Evolutionary conservation across 345 rosid species (phyloP).

Genomic region (Carallia pectinifolia): DNA sequence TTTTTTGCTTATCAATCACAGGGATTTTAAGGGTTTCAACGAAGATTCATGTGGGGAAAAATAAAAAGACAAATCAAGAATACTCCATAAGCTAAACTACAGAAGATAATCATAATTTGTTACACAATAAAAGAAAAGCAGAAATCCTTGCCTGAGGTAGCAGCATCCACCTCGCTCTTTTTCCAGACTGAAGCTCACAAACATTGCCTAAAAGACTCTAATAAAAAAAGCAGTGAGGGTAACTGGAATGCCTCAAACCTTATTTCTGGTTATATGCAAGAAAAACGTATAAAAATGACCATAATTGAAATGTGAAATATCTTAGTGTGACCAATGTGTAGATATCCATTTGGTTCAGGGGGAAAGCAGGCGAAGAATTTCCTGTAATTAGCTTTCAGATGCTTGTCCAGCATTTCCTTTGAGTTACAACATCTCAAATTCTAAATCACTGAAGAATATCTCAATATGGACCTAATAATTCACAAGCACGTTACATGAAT

Average conservation of each 20-base stretch:
- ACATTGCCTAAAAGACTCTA: slow-evolving; percentile 71
- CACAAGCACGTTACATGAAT: not conserved
- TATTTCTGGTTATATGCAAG: not conserved
- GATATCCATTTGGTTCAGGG: slow-evolving; percentile 97
- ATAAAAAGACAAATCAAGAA: too few species aligned
- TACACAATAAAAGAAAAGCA: not conserved
- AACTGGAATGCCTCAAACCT: not conserved
- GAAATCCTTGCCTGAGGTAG: slow-evolving; percentile 62
- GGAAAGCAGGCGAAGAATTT: slow-evolving; percentile 83
- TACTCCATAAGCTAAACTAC: too few species aligned
- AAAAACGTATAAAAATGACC: slow-evolving; percentile 5
- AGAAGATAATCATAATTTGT: too few species aligned
- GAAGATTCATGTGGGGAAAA: too few species aligned
- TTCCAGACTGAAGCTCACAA: slow-evolving; percentile 92
- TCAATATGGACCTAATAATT: slow-evolving; percentile 77
- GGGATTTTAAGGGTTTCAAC: too few species aligned
- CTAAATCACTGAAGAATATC: slow-evolving; percentile 68
- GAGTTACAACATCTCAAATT: slow-evolving; percentile 81
- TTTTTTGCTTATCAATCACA: too few species aligned
- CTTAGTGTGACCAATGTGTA: slow-evolving; percentile 98
- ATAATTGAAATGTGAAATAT: slow-evolving; percentile 30
- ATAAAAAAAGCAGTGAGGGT: not conserved
- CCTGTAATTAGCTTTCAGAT: slow-evolving; percentile 72
- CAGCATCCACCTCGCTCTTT: slow-evolving; percentile 87
- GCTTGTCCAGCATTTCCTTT: slow-evolving; percentile 74